These are phyloP conservation scores for Candida anutae DNA, from an alignment of 1,139 yeast genomes.

Conservation along the genomic window DNA sequence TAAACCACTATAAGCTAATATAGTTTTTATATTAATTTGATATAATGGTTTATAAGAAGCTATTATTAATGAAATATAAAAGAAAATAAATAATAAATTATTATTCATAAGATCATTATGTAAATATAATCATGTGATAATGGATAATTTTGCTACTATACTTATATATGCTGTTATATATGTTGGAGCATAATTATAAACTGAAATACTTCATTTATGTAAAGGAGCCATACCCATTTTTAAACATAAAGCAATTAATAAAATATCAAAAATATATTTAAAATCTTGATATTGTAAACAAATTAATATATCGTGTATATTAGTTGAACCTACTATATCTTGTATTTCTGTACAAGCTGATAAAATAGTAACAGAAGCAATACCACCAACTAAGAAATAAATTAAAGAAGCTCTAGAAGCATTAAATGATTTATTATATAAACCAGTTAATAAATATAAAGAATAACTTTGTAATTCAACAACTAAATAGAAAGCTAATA, in stretches of 20 bases:
- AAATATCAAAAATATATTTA: not conserved
- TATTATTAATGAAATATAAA: slow-evolving; percentile 1
- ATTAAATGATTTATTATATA: not conserved
- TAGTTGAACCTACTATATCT: not conserved
- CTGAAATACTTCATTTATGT: not conserved
- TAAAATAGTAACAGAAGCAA: not conserved
- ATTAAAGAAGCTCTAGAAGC: not conserved
- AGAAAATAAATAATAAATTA: not conserved
- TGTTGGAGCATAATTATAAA: not conserved
- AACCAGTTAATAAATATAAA: not conserved
- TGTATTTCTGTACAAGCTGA: not conserved
- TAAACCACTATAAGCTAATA: slow-evolving; percentile 14
- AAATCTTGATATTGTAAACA: not conserved
- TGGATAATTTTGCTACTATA: not conserved
- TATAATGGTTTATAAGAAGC: slow-evolving; percentile 4
- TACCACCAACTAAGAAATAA: not conserved
- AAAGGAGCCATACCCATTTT: slow-evolving; percentile 1
- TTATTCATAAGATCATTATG: not conserved
- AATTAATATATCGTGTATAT: not conserved
- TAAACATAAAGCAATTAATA: not conserved
- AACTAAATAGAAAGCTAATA: not conserved
- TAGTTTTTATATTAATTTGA: slow-evolving; percentile 11
- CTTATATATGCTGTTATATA: not conserved
- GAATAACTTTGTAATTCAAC: not conserved
- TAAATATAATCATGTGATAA: not conserved